Conservation (phyloP, 257 asterid species). For the Lycium barbarum region DNA sequence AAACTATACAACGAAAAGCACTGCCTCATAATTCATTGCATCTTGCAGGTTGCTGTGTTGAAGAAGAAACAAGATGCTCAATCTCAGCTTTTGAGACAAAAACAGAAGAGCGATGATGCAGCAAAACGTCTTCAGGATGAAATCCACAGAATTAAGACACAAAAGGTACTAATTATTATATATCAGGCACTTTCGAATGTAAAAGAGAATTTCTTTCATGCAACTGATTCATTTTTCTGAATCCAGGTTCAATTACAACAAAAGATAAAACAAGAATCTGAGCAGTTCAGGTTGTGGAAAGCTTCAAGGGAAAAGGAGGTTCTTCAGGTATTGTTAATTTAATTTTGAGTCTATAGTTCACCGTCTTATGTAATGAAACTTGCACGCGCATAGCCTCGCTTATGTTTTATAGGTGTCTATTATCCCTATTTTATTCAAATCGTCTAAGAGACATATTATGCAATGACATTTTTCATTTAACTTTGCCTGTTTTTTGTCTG, state of each 20-base stretch:
- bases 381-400: not conserved
- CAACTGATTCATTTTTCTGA: slow-evolving; percentile 39
- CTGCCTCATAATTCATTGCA: slow-evolving; percentile 33
- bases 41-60: slow-evolving; percentile 77
- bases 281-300: slow-evolving; percentile 95
- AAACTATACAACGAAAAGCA: not conserved
- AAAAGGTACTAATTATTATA: slow-evolving; percentile 58
- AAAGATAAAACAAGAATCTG: slow-evolving; percentile 97
- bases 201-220: slow-evolving; percentile 1
- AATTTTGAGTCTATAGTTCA: not conserved
- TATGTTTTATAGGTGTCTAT: not conserved
- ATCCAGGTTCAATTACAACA: slow-evolving; percentile 94
- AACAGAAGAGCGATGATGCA: slow-evolving; percentile 97
- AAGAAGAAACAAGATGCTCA: slow-evolving; percentile 99
- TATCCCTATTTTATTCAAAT: not conserved
- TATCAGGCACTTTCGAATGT: slow-evolving; percentile 23
- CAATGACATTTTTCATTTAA: slow-evolving; percentile 14
- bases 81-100: slow-evolving; percentile 91
- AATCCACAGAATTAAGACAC: slow-evolving; percentile 91
- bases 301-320: slow-evolving; percentile 97
- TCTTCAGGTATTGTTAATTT: slow-evolving; percentile 69
- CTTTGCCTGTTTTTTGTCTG: not conserved
- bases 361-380: not conserved
- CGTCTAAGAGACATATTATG: not conserved
- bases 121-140: slow-evolving; percentile 86